A percentile compares a stretch with the other conserved stretches of the same genome.
phyloP scores from a whole-genome alignment of 1,284 basidiomycete species.

The Ganoderma lucidum region DNA sequence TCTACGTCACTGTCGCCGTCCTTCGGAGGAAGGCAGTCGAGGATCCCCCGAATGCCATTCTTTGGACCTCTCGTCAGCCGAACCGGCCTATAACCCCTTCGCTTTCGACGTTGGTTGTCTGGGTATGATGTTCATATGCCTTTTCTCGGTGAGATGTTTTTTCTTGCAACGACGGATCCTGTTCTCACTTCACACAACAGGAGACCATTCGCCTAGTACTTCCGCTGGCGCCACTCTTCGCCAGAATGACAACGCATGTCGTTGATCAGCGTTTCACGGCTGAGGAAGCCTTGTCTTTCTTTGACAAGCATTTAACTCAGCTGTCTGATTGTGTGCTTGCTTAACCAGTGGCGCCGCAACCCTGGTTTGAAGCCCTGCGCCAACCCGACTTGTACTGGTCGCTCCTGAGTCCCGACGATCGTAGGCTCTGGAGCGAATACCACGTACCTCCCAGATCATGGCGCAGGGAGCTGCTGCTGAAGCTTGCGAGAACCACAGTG shows the following conservation, averaged over 20 bases:
- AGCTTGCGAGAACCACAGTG: neutral
- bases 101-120: constrained; percentile 16
- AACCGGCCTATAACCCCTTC: constrained; percentile 18
- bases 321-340: neutral
- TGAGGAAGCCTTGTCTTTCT: constrained; percentile 13
- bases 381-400: constrained; percentile 16
- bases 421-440: neutral
- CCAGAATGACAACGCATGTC: constrained; percentile 17
- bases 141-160: constrained; percentile 1
- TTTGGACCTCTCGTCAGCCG: neutral
- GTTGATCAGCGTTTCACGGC: constrained; percentile 20
- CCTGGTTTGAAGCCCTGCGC: neutral
- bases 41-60: neutral
- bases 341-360: neutral
- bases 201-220: constrained; percentile 10
- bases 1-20: neutral
- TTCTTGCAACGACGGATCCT: too few species aligned
- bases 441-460: constrained; percentile 6
- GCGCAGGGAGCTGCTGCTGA: neutral
- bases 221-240: constrained; percentile 14
- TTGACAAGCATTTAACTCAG: neutral
- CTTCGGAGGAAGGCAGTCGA: neutral
- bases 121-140: constrained; percentile 11
- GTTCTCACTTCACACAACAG: neutral
- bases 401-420: constrained; percentile 3